Evolutionary conservation across 2,329 filamentous ascomycete genomes (phyloP), one percentile per base, ranked within the genome.

Genomic region (Fonsecaea nubica): DNA sequence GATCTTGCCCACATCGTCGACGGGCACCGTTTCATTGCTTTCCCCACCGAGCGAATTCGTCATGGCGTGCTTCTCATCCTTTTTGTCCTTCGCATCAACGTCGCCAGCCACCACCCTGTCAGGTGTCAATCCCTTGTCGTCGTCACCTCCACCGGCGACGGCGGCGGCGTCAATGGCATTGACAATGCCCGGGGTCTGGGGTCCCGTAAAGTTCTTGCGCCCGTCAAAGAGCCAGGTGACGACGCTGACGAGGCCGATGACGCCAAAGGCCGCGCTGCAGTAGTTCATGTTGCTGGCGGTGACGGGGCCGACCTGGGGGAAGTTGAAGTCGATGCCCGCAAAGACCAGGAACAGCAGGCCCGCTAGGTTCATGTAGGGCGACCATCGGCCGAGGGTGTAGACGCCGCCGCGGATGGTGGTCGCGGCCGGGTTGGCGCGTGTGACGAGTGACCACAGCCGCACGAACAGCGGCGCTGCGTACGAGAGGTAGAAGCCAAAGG

Each of bases 401-500:
- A 81, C 78, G 0, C 80, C 78, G 2, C 79, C 78, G 8, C 84
- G 77, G 4, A 76, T 68, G 10, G 69, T 74, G 2, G 76, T 67
- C 8, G 70, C 74, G 35, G 80, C 77, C 40, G 73, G 56, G 78
- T 81, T 64, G 81, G 81, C 77, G 30, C 80, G 78, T 9, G 75
- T 77, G 61, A 83, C 76, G 66, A 80, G 81, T 8, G 80, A 80
- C 32, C 84, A 76, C 30, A 87, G 77, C 50, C 84, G 82, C 12
- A 81, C 80, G 18, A 85, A 73, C 0, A 87, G 77, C 0, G 85
- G 84, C 76, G 86, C 83, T 10, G 85, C 83, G 71, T 87, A 87
- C 0, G 85, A 87, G 0, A 87, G 77, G 69, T 87, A 87, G 70
- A 87, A 87, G 0, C 85, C 86, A 67, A 85, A 81, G 0, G 85